These are phyloP conservation scores for Fomitopsis serialis DNA, from an alignment of 768 basidiomycete genomes.

Conservation along the genomic window DNA sequence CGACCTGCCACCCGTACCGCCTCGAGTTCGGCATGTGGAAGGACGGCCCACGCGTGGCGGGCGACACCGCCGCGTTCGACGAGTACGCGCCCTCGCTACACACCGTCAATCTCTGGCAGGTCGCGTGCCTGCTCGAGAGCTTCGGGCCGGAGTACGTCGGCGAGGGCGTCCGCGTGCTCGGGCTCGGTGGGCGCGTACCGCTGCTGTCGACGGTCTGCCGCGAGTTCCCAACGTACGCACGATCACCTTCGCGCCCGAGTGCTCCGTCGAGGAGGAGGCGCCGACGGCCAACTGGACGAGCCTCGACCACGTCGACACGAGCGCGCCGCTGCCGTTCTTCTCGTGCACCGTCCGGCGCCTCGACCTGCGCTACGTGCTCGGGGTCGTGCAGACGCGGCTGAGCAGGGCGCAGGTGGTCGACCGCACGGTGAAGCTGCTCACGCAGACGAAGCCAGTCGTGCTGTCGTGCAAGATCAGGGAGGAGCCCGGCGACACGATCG, in stretches of 20 bases:
- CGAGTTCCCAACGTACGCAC: constrained; percentile 14
- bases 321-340: constrained; percentile 12
- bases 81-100: constrained; percentile 7
- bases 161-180: constrained; percentile 13
- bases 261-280: constrained; percentile 13
- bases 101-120: constrained; percentile 16
- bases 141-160: constrained; percentile 10
- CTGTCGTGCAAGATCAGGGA: constrained; percentile 10
- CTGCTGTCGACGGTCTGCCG: constrained; percentile 11
- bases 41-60: constrained; percentile 14
- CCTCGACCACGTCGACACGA: constrained; percentile 16
- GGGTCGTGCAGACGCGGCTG: background rate
- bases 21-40: constrained; percentile 16
- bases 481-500: background rate
- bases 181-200: constrained; percentile 15
- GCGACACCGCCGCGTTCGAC: constrained; percentile 14
- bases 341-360: constrained; percentile 11
- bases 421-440: constrained; percentile 10
- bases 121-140: constrained; percentile 17
- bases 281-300: constrained; percentile 11
- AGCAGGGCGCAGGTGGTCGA: constrained; percentile 5
- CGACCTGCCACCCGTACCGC: constrained; percentile 7
- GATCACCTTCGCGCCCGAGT: constrained; percentile 14
- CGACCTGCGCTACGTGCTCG: constrained; percentile 11
- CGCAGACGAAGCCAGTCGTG: constrained; percentile 12